Evolutionary conservation across 768 basidiomycete genomes (phyloP).

Genomic region (Russula ochroleuca): DNA sequence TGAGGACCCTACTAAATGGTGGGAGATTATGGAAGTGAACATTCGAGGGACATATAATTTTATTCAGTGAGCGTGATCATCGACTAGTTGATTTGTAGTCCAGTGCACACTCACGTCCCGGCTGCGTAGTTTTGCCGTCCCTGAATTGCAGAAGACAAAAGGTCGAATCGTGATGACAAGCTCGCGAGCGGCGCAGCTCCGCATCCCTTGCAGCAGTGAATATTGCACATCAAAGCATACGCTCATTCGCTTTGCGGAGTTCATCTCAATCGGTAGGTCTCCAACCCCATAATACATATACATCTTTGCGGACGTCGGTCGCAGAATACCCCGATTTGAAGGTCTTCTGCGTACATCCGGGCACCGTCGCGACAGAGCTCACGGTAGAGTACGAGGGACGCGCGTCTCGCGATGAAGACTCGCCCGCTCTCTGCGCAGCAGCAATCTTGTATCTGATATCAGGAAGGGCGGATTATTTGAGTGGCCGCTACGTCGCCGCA

Average conservation of each 20-base stretch:
- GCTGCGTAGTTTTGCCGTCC: no score
- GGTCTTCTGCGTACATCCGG: background rate
- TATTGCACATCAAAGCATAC: conserved; percentile 1
- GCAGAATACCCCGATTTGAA: background rate
- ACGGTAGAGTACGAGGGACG: background rate
- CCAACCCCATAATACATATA: background rate
- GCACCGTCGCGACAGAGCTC: background rate
- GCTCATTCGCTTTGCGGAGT: background rate
- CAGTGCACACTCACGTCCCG: background rate
- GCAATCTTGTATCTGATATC: conserved; percentile 1
- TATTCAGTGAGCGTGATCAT: no score
- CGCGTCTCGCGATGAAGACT: background rate
- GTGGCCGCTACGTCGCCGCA: conserved; percentile 11
- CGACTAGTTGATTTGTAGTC: no score
- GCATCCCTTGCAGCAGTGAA: background rate
- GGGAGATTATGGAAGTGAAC: no score
- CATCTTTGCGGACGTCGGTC: background rate
- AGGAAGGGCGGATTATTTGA: conserved; percentile 12
- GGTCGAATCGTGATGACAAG: no score
- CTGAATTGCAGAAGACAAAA: no score
- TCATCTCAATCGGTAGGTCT: background rate
- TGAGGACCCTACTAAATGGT: no score
- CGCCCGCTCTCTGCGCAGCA: background rate
- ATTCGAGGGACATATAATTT: no score
- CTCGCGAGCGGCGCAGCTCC: no score